Percentiles rank a stretch among this genome's conserved stretches.
Evolutionary conservation across 306 rosid genomes (phyloP).

Genomic region (Lotus japonicus): DNA sequence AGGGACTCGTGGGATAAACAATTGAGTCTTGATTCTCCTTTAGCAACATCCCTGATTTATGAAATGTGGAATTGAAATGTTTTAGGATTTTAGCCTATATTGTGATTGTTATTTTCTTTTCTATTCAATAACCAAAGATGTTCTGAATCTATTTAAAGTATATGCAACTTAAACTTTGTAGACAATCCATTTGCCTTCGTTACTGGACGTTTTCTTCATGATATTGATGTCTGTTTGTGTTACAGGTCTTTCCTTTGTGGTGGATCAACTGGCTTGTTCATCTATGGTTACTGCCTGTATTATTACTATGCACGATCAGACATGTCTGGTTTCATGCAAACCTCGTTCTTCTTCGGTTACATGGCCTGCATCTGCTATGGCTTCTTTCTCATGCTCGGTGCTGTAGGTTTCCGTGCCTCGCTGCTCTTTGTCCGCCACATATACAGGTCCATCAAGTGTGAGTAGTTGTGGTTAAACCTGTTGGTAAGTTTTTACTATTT

Average conservation of each 20-base stretch:
- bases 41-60: too few species aligned
- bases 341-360: slow-evolving; percentile 95
- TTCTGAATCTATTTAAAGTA: not conserved
- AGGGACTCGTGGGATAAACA: too few species aligned
- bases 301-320: slow-evolving; percentile 90
- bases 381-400: slow-evolving; percentile 95
- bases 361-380: slow-evolving; percentile 99
- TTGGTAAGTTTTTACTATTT: slow-evolving; percentile 19
- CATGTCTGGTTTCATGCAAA: slow-evolving; percentile 97
- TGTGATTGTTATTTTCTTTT: not conserved
- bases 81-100: not conserved
- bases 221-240: slow-evolving; percentile 17
- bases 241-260: slow-evolving; percentile 90
- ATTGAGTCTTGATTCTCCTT: too few species aligned
- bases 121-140: not conserved
- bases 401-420: slow-evolving; percentile 87
- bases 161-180: not conserved
- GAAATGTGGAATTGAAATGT: not conserved
- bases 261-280: slow-evolving; percentile 96
- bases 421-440: slow-evolving; percentile 90
- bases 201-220: not conserved
- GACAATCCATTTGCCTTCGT: not conserved
- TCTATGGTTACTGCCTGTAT: slow-evolving; percentile 93
- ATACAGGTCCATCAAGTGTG: slow-evolving; percentile 97
- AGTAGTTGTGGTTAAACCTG: slow-evolving; percentile 39